A percentile compares a stretch with the other conserved stretches of the same genome.
Conservation (phyloP, 805 yeast genomes). For the Candida incommunis region DNA sequence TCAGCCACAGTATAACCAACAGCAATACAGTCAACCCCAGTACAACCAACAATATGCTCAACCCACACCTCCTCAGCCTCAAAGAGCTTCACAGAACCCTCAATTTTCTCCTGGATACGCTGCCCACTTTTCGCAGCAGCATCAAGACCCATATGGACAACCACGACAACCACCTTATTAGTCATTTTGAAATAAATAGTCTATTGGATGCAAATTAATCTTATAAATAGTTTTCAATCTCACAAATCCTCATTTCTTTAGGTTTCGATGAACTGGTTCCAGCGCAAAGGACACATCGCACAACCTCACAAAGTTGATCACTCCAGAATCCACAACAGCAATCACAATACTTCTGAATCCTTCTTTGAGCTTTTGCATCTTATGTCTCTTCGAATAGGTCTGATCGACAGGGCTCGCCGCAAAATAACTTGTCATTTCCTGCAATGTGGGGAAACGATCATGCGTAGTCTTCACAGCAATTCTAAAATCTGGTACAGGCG, state of each 20-base stretch:
- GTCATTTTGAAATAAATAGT: conserved; percentile 2
- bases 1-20: conserved; percentile 9
- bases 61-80: conserved; percentile 1
- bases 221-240: not conserved
- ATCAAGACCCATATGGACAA: not conserved
- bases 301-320: conserved; percentile 44
- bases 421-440: conserved; percentile 21
- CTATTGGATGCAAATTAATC: not conserved
- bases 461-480: conserved; percentile 36
- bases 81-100: conserved; percentile 4
- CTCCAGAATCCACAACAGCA: conserved; percentile 68
- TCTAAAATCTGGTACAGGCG: conserved; percentile 62
- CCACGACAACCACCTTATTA: conserved; percentile 5
- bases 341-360: conserved; percentile 42
- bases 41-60: not conserved
- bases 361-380: conserved; percentile 27
- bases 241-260: too few relatives aligned
- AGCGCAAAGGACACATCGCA: conserved; percentile 16
- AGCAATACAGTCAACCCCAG: conserved; percentile 1
- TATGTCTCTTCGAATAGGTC: conserved; percentile 20
- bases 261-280: not conserved
- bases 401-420: conserved; percentile 12
- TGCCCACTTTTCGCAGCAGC: not conserved
- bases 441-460: conserved; percentile 20
- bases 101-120: not conserved